These are phyloP conservation scores for Populus alba DNA, from an alignment of 345 rosid genomes.

Conservation along the genomic window DNA sequence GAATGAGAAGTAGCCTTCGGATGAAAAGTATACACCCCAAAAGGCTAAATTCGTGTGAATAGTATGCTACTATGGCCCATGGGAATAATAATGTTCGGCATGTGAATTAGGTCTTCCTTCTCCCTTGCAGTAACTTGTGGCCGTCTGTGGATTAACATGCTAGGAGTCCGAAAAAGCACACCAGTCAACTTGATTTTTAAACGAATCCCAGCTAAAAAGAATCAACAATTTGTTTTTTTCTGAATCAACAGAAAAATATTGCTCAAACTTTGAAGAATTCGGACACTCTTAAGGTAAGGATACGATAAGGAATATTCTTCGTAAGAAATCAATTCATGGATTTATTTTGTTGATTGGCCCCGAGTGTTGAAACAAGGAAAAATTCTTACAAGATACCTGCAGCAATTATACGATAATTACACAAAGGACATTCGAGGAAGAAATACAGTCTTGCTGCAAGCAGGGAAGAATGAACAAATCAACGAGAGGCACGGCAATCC, in stretches of 20 bases:
- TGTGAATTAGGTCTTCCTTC: background rate
- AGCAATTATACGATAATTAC: background rate
- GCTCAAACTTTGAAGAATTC: background rate
- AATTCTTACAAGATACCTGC: background rate
- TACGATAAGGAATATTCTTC: too few species aligned
- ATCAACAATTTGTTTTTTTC: background rate
- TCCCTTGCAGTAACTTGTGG: background rate
- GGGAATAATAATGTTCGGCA: background rate
- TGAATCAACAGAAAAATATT: background rate
- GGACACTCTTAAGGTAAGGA: too few species aligned
- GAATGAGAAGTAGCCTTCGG: background rate
- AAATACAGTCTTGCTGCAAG: background rate
- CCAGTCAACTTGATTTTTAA: background rate
- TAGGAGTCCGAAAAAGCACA: background rate
- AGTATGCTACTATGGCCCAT: background rate
- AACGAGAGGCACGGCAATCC: background rate
- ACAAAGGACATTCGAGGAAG: background rate
- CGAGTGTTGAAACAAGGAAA: background rate
- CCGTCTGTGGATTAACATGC: background rate
- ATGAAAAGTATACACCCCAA: background rate
- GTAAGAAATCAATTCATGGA: background rate
- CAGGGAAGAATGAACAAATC: background rate
- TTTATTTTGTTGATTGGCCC: background rate
- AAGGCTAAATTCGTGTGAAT: background rate
- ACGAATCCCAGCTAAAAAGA: background rate